These are phyloP conservation scores for Mucor plumbeus DNA, from an alignment of 371 early-diverging fungal species.

Conservation along the genomic window DNA sequence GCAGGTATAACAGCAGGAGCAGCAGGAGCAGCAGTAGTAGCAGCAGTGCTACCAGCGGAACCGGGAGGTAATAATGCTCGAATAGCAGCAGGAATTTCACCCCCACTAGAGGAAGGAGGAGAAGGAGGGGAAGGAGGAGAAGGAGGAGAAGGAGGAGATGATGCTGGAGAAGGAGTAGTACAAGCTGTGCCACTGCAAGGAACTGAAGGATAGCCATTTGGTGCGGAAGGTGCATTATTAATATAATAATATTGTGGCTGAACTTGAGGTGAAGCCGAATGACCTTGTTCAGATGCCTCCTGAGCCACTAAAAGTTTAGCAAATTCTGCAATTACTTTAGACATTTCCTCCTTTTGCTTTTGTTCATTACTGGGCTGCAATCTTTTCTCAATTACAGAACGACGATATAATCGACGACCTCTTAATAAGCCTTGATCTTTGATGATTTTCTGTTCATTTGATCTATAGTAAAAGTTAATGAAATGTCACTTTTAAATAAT, in stretches of 20 bases:
- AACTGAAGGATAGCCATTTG: background rate
- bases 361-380: conserved; percentile 3
- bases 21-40: background rate
- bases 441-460: background rate
- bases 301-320: conserved; percentile 1
- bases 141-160: background rate
- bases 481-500: background rate
- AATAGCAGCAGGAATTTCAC: conserved; percentile 12
- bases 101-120: background rate
- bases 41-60: conserved; percentile 7
- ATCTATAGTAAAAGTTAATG: background rate
- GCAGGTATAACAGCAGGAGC: background rate
- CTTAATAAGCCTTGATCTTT: background rate
- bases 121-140: background rate
- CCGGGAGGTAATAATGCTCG: conserved; percentile 15
- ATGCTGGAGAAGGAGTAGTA: background rate
- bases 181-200: background rate
- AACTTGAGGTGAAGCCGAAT: background rate
- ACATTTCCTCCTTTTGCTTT: conserved; percentile 4
- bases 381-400: conserved; percentile 11
- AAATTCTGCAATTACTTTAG: conserved; percentile 1
- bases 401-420: conserved; percentile 1
- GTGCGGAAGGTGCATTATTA: background rate
- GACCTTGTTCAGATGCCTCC: conserved; percentile 3
- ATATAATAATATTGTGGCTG: conserved; percentile 10